Base-by-base conservation (phyloP, 495 filamentous ascomycete species). In the Daldinia caldariorum region DNA sequence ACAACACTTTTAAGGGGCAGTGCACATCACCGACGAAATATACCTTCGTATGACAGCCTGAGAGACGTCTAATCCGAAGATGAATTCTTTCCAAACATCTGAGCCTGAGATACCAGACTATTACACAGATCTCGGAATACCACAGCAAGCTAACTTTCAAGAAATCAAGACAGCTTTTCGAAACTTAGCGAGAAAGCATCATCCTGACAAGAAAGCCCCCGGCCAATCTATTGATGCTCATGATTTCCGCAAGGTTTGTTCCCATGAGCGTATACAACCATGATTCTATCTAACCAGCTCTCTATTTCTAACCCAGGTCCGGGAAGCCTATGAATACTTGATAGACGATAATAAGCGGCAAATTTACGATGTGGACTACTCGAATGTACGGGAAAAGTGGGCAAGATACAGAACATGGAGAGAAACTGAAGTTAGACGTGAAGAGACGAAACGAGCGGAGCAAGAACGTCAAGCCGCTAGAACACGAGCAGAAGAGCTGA, bases 181-280 rank as follows among this genome's bases (percentile, higher is more conserved):
- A 20, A 65, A 37, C 31, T 47, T 73, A 18, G 70, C 70, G 8
- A 73, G 7, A 35, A 38, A 62, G 38, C 61, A 73, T 14, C 70
- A 73, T 16, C 70, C 70, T 0, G 70, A 73, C 32, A 73, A 69
- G 22, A 64, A 51, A 16, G 70, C 70, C 1, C 70, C 70, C 6
- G 70, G 70, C 6, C 22, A 61, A 34, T 39, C 45, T 29, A 66
- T 70, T 32, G 70, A 73, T 39, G 70, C 70, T 14, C 4, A 62
- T 32, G 70, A 69, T 2, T 73, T 73, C 16, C 70, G 70, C 43
- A 69, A 73, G 70, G 70, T 66, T 31, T 12, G 69, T 14, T 62
- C 29, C 49, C 14, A 10, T 14, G 41, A 57, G 49, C 14, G 7
- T 22, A 38, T 10, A 35, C 6, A 6, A 26, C 16, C 26, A 35